phyloP scores from a whole-genome alignment of 257 asterid genomes.

The Solanum tacnaense region DNA sequence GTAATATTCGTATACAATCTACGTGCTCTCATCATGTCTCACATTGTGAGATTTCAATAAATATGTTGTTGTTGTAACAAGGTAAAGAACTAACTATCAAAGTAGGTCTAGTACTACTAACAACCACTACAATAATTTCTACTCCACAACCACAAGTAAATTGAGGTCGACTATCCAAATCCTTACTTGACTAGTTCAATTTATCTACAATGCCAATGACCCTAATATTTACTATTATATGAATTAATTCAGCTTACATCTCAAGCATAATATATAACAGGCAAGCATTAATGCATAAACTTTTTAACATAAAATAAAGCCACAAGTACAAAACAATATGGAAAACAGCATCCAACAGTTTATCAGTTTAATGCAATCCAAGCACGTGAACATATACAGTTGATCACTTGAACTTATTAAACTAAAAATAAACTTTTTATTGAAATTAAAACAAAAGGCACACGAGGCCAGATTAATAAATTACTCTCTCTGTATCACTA shows the following conservation, averaged over 20 bases:
- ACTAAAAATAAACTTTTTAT: not conserved
- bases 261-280: not conserved
- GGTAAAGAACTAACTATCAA: not conserved
- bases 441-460: conserved; percentile 10
- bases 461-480: conserved; percentile 20
- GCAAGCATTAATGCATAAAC: not conserved
- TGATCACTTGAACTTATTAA: not conserved
- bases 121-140: not conserved
- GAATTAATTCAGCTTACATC: not conserved
- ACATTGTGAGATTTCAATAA: too few species aligned
- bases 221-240: not conserved
- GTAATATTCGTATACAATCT: not conserved
- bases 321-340: not conserved
- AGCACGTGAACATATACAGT: conserved; percentile 37
- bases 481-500: not conserved
- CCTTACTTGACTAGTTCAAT: not conserved
- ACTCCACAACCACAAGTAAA: not conserved
- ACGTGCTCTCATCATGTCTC: not conserved
- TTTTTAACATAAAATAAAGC: not conserved
- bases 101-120: not conserved
- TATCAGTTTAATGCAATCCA: conserved; percentile 4
- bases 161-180: not conserved
- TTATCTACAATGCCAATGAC: not conserved
- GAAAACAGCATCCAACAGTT: conserved; percentile 31
- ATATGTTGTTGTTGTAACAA: too few species aligned